A percentile compares a stretch with the other conserved stretches of the same genome.
Evolutionary conservation across 2,329 filamentous ascomycete genomes (phyloP).

Genomic region (Trichoderma semiorbis): DNA sequence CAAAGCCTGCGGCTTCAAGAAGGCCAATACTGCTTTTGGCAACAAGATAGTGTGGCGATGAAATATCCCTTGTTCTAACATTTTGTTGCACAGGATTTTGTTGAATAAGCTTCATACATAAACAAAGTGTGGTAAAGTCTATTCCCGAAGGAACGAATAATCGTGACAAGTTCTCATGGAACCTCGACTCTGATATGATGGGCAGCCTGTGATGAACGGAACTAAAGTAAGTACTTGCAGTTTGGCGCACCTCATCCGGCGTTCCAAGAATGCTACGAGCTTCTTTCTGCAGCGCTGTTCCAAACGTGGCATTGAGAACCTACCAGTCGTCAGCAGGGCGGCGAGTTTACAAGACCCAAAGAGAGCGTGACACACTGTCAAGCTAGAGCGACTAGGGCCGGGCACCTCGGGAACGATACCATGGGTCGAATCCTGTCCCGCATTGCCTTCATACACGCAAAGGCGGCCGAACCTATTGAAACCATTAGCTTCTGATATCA

Average conservation of each 20-base stretch:
- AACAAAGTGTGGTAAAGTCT: not conserved
- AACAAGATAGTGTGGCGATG: not conserved
- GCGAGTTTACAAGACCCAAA: not conserved
- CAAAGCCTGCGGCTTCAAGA: not conserved
- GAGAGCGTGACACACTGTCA: not conserved
- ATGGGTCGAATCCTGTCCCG: not conserved
- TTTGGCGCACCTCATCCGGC: not conserved
- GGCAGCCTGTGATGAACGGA: not conserved
- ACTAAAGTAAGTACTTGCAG: not conserved
- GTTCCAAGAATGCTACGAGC: not conserved
- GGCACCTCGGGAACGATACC: not conserved
- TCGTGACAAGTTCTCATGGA: not conserved
- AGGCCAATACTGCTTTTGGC: not conserved
- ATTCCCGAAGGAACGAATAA: not conserved
- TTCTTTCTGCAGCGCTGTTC: not conserved
- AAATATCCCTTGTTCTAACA: not conserved
- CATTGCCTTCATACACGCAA: not conserved
- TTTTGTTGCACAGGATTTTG: not conserved
- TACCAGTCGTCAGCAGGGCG: not conserved
- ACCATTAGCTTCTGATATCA: not conserved
- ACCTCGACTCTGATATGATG: not conserved
- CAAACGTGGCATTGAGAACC: not conserved
- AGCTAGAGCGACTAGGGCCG: not conserved
- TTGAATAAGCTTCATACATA: not conserved
- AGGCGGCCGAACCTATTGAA: not conserved